Conservation (phyloP, 495 filamentous ascomycete genomes). For the Thermothielavioides terrestris region DNA sequence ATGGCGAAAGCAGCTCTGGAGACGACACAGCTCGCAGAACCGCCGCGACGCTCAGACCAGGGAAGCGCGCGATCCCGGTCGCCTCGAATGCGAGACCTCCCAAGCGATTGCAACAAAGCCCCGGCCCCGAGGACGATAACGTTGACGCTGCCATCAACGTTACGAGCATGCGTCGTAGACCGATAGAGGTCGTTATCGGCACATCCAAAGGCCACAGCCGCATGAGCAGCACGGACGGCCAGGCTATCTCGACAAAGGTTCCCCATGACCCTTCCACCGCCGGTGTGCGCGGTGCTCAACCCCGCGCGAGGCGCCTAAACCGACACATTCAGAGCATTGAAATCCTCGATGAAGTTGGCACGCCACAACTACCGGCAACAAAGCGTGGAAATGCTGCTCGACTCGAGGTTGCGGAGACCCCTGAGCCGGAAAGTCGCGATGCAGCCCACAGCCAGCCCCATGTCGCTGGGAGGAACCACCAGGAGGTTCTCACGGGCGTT, state of each 20-base stretch:
- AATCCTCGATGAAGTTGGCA: background rate
- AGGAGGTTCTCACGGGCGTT: background rate
- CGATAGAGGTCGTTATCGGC: background rate
- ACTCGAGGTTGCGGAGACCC: background rate
- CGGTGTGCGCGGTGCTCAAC: background rate
- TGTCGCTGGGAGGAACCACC: background rate
- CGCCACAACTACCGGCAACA: background rate
- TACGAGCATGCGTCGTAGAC: background rate
- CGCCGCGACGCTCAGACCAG: background rate
- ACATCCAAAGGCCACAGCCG: background rate
- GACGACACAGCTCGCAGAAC: background rate
- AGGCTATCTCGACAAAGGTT: background rate
- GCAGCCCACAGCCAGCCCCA: background rate
- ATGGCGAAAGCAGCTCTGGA: background rate
- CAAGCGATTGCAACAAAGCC: background rate
- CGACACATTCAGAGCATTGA: background rate
- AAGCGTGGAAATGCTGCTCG: background rate
- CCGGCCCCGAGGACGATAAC: background rate
- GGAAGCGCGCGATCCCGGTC: background rate
- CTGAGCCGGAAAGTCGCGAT: background rate
- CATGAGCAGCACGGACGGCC: too few species aligned
- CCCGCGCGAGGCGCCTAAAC: background rate
- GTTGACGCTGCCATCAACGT: constrained; percentile 1
- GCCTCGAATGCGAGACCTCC: background rate
- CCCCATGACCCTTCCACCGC: background rate